A percentile compares a stretch with the other conserved stretches of the same genome.
These are phyloP conservation scores for Platanthera guangdongensis DNA, from an alignment of 106 monocot species.

Conservation along the genomic window DNA sequence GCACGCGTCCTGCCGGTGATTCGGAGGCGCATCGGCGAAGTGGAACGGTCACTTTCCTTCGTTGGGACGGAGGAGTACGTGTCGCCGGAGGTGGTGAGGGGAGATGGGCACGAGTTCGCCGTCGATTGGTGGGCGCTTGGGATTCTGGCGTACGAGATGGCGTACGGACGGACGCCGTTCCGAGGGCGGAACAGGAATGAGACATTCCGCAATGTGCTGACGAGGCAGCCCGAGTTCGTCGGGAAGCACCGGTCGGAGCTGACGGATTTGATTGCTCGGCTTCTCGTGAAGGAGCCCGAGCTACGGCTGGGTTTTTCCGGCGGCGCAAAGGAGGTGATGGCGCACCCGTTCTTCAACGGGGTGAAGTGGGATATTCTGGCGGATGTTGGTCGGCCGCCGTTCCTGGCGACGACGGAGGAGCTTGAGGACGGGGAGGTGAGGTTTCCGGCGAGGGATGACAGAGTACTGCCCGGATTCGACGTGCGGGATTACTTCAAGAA, in stretches of 20 bases:
- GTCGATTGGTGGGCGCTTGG: constrained; percentile 98
- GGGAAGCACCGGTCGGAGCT: constrained; percentile 40
- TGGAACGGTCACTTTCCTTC: constrained; percentile 65
- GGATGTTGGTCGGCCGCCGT: constrained; percentile 56
- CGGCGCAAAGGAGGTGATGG: constrained; percentile 64
- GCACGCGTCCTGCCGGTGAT: constrained; percentile 62
- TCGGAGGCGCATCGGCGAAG: constrained; percentile 16
- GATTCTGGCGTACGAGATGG: constrained; percentile 75
- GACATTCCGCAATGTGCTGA: constrained; percentile 80
- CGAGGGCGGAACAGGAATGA: constrained; percentile 68
- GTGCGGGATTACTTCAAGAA: constrained; percentile 57
- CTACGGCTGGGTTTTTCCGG: constrained; percentile 49
- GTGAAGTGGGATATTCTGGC: constrained; percentile 74
- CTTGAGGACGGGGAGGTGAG: constrained; percentile 24
- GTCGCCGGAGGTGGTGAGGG: constrained; percentile 76
- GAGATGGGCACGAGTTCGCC: constrained; percentile 77
- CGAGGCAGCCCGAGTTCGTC: constrained; percentile 46
- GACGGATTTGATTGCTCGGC: constrained; percentile 51
- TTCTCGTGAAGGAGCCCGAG: constrained; percentile 56
- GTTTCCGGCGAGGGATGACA: neutral
- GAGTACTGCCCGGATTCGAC: constrained; percentile 20
- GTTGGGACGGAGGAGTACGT: constrained; percentile 98
- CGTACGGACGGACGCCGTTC: constrained; percentile 79
- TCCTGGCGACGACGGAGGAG: constrained; percentile 34
- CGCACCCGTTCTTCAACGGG: constrained; percentile 71